Evolutionary conservation across 2,329 filamentous ascomycete species (phyloP).

Genomic region (Rhynchosporium secalis): DNA sequence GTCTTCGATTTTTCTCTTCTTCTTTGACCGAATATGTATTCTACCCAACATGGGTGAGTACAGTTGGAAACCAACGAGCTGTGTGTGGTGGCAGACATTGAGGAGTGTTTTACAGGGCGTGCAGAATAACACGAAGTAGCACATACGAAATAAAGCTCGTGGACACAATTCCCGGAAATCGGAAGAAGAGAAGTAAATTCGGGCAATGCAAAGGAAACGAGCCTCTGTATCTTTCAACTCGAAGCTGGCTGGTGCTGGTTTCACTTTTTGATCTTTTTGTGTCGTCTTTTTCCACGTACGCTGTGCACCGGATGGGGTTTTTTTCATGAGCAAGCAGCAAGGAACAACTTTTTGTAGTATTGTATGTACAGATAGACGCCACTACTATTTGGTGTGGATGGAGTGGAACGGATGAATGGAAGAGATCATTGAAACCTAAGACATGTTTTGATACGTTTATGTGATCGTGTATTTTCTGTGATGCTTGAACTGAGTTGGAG

Average conservation of each 20-base stretch:
- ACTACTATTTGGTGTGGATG: no score
- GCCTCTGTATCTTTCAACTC: conserved; percentile 9
- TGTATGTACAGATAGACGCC: no score
- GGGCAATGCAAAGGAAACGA: neutral
- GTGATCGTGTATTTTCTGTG: no score
- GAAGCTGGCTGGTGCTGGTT: conserved; percentile 22
- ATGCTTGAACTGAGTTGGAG: no score
- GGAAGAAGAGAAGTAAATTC: neutral
- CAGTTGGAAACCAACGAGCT: neutral
- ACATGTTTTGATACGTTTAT: no score
- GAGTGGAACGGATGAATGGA: no score
- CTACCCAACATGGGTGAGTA: neutral
- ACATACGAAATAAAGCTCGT: conserved; percentile 23
- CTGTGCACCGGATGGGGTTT: conserved; percentile 7
- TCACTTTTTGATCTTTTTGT: conserved; percentile 13
- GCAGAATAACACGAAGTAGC: conserved; percentile 23
- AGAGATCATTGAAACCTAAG: no score
- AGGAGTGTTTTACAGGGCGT: conserved; percentile 2
- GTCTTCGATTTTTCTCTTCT: conserved; percentile 19
- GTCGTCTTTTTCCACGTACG: conserved; percentile 18
- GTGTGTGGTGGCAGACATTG: no score
- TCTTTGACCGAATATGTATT: neutral
- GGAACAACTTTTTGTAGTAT: no score
- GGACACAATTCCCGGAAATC: conserved; percentile 4
- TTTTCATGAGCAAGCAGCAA: no score